Percentiles rank a stretch among this genome's conserved stretches.
phyloP scores from a whole-genome alignment of 352 stramenopile species.

The Pythium pyrilobum region DNA sequence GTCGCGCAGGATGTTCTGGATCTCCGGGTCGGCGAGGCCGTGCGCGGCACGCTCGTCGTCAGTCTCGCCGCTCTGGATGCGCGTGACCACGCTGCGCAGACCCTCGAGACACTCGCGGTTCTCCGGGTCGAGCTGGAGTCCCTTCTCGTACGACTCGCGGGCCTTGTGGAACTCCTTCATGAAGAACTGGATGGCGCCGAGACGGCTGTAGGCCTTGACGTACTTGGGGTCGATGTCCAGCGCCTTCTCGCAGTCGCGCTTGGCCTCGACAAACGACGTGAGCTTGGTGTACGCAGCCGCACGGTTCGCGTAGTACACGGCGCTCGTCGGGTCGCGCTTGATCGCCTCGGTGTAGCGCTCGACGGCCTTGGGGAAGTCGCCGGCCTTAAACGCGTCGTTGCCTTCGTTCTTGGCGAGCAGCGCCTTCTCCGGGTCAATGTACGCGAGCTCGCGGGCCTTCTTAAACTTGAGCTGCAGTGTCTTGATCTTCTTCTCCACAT shows the following conservation, averaged over 20 bases:
- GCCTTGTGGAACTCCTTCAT: slow-evolving; percentile 99
- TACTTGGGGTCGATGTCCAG: slow-evolving; percentile 98
- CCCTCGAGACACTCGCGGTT: slow-evolving; percentile 96
- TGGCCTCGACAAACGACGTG: slow-evolving; percentile 90
- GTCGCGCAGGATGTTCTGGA: slow-evolving; percentile 97
- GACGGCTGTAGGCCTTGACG: slow-evolving; percentile 98
- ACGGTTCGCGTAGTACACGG: slow-evolving; percentile 98
- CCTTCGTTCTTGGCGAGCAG: slow-evolving; percentile 97
- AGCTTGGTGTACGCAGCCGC: slow-evolving; percentile 98
- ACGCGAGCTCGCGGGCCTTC: slow-evolving; percentile 91
- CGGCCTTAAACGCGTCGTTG: slow-evolving; percentile 97
- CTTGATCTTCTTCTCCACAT: slow-evolving; percentile 95
- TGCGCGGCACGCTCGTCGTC: slow-evolving; percentile 96
- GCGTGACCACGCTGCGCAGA: slow-evolving; percentile 89
- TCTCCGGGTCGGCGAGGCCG: slow-evolving; percentile 98
- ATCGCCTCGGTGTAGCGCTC: slow-evolving; percentile 97
- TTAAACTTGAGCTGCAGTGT: slow-evolving; percentile 94
- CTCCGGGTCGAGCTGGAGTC: slow-evolving; percentile 91
- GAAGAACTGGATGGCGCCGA: slow-evolving; percentile 99
- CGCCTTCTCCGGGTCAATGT: slow-evolving; percentile 97
- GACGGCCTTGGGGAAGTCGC: slow-evolving; percentile 93
- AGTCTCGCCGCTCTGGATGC: slow-evolving; percentile 94
- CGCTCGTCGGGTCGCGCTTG: slow-evolving; percentile 96
- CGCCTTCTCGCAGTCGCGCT: slow-evolving; percentile 96
- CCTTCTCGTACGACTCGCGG: slow-evolving; percentile 95